Evolutionary conservation across 352 stramenopile genomes (phyloP).

Genomic region (Globisporangium emineosum): DNA sequence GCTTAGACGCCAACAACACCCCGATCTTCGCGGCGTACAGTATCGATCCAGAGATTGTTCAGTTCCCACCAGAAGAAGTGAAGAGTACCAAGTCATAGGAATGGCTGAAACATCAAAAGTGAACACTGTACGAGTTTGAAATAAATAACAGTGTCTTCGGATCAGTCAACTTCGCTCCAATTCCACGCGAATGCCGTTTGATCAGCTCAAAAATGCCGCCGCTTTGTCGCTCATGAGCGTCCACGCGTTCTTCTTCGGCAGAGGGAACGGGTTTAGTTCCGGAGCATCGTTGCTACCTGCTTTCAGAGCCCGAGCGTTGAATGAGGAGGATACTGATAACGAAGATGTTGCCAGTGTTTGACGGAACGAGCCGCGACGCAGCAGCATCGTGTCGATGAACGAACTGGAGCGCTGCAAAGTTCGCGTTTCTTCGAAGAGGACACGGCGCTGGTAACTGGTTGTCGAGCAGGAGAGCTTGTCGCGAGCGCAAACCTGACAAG

Average conservation of each 20-base stretch:
- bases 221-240: not conserved
- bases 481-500: not conserved
- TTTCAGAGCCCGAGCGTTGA: not conserved
- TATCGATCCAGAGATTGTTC: constrained; percentile 4
- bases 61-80: constrained; percentile 5
- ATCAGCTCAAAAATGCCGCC: not conserved
- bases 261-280: not conserved
- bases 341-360: not conserved
- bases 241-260: constrained; percentile 1
- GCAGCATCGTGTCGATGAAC: constrained; percentile 2
- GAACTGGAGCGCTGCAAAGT: not conserved
- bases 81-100: not conserved
- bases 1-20: not conserved
- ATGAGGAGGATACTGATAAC: not conserved
- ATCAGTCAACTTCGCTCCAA: not conserved
- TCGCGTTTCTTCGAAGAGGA: constrained; percentile 7
- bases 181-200: not conserved
- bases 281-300: not conserved
- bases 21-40: not conserved
- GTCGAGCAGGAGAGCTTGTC: not conserved
- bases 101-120: too few relatives aligned
- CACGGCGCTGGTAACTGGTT: constrained; percentile 1
- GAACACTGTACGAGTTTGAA: not conserved
- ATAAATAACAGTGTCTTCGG: not conserved
- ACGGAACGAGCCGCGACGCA: not conserved